phyloP scores from a whole-genome alignment of 371 early-diverging fungal species.

The Mortierella sp. region DNA sequence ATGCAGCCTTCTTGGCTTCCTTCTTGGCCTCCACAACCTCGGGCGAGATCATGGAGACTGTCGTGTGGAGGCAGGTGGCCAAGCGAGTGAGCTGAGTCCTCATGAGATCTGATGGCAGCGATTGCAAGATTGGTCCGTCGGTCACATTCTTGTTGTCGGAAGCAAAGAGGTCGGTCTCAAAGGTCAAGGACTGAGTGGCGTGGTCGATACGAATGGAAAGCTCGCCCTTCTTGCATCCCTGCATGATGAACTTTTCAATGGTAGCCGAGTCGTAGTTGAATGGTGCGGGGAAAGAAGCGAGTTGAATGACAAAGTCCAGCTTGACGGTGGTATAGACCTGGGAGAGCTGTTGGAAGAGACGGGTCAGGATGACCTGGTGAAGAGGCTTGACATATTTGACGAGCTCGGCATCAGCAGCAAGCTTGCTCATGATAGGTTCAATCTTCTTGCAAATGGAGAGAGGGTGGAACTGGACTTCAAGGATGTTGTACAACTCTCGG shows the following conservation, averaged over 20 bases:
- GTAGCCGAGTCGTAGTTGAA: conserved; percentile 86
- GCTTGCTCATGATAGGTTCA: conserved; percentile 81
- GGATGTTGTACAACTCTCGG: conserved; percentile 90
- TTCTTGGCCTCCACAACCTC: conserved; percentile 70
- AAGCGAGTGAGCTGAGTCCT: conserved; percentile 84
- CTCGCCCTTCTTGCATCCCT: conserved; percentile 96
- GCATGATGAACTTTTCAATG: conserved; percentile 97
- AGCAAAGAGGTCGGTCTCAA: conserved; percentile 88
- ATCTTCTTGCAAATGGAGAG: conserved; percentile 96
- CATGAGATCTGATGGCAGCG: conserved; percentile 89
- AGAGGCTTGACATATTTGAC: conserved; percentile 92
- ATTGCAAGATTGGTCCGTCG: conserved; percentile 88
- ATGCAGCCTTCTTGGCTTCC: conserved; percentile 70
- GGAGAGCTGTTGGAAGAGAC: conserved; percentile 94
- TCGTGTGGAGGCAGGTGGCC: conserved; percentile 82
- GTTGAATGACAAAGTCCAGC: conserved; percentile 89
- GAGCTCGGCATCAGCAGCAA: conserved; percentile 80
- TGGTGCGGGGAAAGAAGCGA: conserved; percentile 89
- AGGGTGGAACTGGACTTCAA: conserved; percentile 98
- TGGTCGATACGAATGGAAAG: conserved; percentile 95
- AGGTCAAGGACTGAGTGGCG: conserved; percentile 87
- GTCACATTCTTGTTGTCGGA: conserved; percentile 73
- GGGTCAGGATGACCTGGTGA: conserved; percentile 94
- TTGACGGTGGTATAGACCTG: conserved; percentile 97
- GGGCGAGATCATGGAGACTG: conserved; percentile 89